phyloP scores from a whole-genome alignment of 2,329 filamentous ascomycete genomes.

The Verticillium albo-atrum region DNA sequence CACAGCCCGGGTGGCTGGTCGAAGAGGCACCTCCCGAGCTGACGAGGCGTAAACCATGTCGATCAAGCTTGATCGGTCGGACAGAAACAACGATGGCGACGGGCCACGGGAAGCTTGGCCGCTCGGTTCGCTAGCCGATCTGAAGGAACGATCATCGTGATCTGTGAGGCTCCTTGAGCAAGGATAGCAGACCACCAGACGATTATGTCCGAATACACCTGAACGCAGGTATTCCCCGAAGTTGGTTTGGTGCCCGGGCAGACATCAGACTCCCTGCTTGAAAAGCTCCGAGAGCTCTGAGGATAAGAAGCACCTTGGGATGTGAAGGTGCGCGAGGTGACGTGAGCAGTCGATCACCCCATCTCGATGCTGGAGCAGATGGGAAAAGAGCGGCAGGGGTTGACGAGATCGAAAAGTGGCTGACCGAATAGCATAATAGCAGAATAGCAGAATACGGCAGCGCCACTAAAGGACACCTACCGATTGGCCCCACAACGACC shows the following conservation, averaged over 20 bases:
- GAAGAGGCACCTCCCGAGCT: neutral
- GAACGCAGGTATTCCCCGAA: too few species aligned
- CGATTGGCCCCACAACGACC: neutral
- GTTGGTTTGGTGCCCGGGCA: too few species aligned
- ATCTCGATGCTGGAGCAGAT: neutral
- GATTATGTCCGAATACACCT: too few species aligned
- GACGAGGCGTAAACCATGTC: neutral
- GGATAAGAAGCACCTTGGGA: too few species aligned
- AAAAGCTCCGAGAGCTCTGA: too few species aligned
- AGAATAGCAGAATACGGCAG: neutral
- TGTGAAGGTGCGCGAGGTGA: neutral
- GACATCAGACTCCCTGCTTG: too few species aligned
- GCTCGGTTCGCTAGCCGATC: neutral
- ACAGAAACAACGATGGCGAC: neutral
- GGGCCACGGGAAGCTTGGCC: neutral
- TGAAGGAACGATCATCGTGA: neutral
- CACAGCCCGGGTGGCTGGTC: neutral
- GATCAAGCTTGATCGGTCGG: neutral
- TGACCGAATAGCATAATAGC: neutral
- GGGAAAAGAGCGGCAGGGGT: neutral
- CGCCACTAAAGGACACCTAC: neutral
- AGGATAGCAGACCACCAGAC: too few species aligned
- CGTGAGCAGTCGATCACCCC: neutral
- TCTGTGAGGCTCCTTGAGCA: too few species aligned
- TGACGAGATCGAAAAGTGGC: neutral